phyloP scores from a whole-genome alignment of 73 alveolate species.

The Uronychia setigera region DNA sequence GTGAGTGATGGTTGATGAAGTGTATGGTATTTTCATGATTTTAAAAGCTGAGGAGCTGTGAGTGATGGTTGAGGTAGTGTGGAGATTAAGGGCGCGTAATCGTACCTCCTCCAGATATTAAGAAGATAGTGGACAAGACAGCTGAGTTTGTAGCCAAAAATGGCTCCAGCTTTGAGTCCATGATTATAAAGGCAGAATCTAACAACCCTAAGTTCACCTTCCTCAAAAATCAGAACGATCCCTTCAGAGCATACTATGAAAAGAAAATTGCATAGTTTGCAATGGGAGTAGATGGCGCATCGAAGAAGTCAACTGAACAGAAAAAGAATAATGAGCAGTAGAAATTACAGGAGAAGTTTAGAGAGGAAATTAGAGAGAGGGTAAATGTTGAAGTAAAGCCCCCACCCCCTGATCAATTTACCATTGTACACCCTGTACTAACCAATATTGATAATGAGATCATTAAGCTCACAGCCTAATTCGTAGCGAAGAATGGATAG shows the following conservation, averaged over 20 bases:
- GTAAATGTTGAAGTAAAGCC: slow-evolving; percentile 52
- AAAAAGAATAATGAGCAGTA: slow-evolving; percentile 46
- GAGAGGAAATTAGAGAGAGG: slow-evolving; percentile 47
- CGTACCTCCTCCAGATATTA: slow-evolving; percentile 67
- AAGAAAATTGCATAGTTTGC: slow-evolving; percentile 72
- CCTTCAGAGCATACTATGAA: slow-evolving; percentile 80
- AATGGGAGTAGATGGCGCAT: slow-evolving; percentile 38
- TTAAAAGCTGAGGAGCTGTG: too few species aligned
- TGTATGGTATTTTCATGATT: too few species aligned
- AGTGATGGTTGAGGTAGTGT: too few species aligned
- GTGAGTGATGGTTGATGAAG: too few species aligned
- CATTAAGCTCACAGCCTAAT: slow-evolving; percentile 95
- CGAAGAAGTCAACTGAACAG: slow-evolving; percentile 51
- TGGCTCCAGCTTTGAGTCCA: slow-evolving; percentile 74
- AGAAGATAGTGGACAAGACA: slow-evolving; percentile 76
- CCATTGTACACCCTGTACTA: slow-evolving; percentile 89
- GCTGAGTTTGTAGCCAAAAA: slow-evolving; percentile 86
- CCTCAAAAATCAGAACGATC: slow-evolving; percentile 72
- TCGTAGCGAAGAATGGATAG: slow-evolving; percentile 97
- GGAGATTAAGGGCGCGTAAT: slow-evolving; percentile 31
- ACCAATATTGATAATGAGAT: slow-evolving; percentile 93
- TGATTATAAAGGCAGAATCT: slow-evolving; percentile 64
- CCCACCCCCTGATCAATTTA: slow-evolving; percentile 81
- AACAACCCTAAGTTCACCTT: slow-evolving; percentile 77
- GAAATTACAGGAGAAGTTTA: slow-evolving; percentile 36